phyloP scores from a whole-genome alignment of 495 filamentous ascomycete species.

The Platismatia glauca region DNA sequence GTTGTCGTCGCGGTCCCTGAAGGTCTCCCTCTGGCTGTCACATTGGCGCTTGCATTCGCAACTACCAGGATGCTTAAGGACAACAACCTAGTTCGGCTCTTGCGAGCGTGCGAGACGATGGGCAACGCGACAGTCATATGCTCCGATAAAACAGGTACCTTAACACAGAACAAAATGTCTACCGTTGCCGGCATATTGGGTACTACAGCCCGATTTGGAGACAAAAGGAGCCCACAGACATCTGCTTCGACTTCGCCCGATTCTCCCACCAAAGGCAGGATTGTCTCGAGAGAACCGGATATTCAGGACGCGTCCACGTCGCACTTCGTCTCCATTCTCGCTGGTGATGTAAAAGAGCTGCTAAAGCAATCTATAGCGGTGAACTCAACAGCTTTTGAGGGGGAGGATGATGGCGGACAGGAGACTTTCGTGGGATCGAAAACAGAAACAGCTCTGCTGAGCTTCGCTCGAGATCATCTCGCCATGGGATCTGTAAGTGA shows the following conservation, averaged over 20 bases:
- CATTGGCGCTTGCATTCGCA: conserved; percentile 85
- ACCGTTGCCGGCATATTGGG: conserved; percentile 73
- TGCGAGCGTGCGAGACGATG: conserved; percentile 97
- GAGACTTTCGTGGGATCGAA: conserved; percentile 76
- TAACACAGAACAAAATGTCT: conserved; percentile 91
- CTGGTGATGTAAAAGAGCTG: conserved; percentile 49
- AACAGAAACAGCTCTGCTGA: conserved; percentile 77
- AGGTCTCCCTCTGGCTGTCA: conserved; percentile 86
- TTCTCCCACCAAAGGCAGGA: conserved; percentile 19
- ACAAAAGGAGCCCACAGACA: conserved; percentile 37
- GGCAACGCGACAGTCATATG: conserved; percentile 94
- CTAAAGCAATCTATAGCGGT: conserved; percentile 67
- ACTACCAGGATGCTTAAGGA: conserved; percentile 93
- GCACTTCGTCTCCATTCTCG: conserved; percentile 53
- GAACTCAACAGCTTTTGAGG: conserved; percentile 87
- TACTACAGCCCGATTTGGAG: conserved; percentile 56
- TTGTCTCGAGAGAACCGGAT: conserved; percentile 20
- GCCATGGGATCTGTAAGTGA: conserved; percentile 63
- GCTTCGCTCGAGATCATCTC: conserved; percentile 66
- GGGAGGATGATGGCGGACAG: conserved; percentile 53
- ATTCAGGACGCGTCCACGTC: conserved; percentile 40
- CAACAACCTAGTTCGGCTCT: conserved; percentile 83
- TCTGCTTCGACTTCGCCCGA: conserved; percentile 24
- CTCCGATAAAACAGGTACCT: conserved; percentile 92
- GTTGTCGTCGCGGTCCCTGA: conserved; percentile 95